Percentiles rank a stretch among this genome's conserved stretches.
Evolutionary conservation across 805 yeast genomes (phyloP).

Genomic region (Kurtzmaniella fragi): DNA sequence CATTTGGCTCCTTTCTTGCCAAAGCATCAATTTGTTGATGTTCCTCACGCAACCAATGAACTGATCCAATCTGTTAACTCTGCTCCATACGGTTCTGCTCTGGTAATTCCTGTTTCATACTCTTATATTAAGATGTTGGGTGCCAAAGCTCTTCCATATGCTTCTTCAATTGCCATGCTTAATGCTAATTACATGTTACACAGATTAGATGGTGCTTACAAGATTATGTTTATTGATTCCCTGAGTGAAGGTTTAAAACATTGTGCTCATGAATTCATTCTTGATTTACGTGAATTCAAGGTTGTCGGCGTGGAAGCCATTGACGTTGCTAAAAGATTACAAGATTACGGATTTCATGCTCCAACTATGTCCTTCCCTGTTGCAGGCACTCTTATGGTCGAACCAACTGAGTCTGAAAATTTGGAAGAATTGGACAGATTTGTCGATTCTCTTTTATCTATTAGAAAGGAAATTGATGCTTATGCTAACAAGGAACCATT

Average conservation of each 20-base stretch:
- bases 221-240: conserved; percentile 67
- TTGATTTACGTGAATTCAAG: conserved; percentile 85
- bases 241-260: conserved; percentile 50
- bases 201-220: conserved; percentile 63
- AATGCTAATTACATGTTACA: conserved; percentile 95
- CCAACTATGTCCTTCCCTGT: conserved; percentile 99
- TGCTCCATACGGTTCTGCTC: conserved; percentile 95
- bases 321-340: conserved; percentile 93
- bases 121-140: conserved; percentile 95
- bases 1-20: conserved; percentile 84
- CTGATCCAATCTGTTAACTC: conserved; percentile 77
- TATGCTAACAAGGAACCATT: conserved; percentile 60
- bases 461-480: conserved; percentile 75
- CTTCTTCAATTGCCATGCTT: conserved; percentile 87
- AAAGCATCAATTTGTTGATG: conserved; percentile 56
- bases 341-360: conserved; percentile 98
- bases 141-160: conserved; percentile 71
- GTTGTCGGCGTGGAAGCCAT: conserved; percentile 82
- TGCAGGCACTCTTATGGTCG: conserved; percentile 95
- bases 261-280: conserved; percentile 95
- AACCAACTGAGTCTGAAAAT: conserved; percentile 95
- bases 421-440: conserved; percentile 85
- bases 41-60: conserved; percentile 43
- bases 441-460: conserved; percentile 78
- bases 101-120: conserved; percentile 89